A percentile compares a stretch with the other conserved stretches of the same genome.
These are phyloP conservation scores for Scenedesmus sp. DNA, from an alignment of 163 green algal species.

Conservation along the genomic window DNA sequence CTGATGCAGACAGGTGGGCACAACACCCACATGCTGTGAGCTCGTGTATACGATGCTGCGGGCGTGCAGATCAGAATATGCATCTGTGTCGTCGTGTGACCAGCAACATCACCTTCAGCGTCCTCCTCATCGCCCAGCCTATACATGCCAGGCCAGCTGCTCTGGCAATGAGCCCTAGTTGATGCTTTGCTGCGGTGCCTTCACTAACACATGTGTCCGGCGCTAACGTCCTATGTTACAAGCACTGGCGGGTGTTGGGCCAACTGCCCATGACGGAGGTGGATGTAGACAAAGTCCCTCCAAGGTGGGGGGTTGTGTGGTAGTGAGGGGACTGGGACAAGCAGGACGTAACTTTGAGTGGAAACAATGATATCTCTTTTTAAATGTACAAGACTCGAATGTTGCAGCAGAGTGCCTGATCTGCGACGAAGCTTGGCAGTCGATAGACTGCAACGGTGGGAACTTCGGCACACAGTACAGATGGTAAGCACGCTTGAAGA, in stretches of 20 bases:
- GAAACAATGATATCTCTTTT: not conserved
- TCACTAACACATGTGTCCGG: not conserved
- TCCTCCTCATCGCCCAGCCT: slow-evolving; percentile 37
- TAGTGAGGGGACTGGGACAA: not conserved
- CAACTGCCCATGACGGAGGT: slow-evolving; percentile 4
- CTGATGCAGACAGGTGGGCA: not conserved
- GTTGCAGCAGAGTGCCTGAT: not conserved
- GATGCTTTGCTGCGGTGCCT: not conserved
- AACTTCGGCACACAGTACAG: not conserved
- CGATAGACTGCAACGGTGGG: not conserved
- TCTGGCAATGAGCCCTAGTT: not conserved
- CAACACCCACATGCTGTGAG: not conserved
- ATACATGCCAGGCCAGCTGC: slow-evolving; percentile 40
- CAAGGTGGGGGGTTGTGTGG: not conserved
- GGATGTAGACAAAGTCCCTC: not conserved
- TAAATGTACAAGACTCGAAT: not conserved
- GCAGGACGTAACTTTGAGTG: not conserved
- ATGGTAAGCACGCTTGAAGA: not conserved
- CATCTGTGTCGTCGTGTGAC: not conserved
- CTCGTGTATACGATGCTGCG: not conserved
- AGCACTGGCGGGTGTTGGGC: not conserved
- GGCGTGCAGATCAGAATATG: not conserved
- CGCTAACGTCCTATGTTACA: not conserved
- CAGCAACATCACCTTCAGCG: not conserved
- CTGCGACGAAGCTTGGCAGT: not conserved